These are phyloP conservation scores for Fusarium nelsonii DNA, from an alignment of 2,329 filamentous ascomycete genomes.

Conservation along the genomic window DNA sequence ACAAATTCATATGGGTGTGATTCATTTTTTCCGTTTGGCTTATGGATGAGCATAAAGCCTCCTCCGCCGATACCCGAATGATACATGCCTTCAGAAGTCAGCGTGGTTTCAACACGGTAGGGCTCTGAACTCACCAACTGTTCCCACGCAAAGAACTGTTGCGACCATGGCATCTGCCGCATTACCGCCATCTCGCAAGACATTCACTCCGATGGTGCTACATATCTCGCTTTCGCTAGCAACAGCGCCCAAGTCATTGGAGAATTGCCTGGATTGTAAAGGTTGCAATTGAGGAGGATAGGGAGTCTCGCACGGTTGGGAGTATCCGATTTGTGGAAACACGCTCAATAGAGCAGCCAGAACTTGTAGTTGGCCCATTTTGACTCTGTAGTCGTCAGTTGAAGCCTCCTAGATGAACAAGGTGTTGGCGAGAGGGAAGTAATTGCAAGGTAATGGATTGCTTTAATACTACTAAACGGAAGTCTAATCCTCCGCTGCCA, in stretches of 20 bases:
- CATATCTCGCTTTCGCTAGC: slow-evolving; percentile 71
- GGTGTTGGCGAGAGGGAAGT: not conserved
- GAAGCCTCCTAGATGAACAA: not conserved
- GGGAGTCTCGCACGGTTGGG: slow-evolving; percentile 15
- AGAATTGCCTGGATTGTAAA: slow-evolving; percentile 5
- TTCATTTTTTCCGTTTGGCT: slow-evolving; percentile 62
- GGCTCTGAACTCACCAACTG: slow-evolving; percentile 54
- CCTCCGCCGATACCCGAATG: slow-evolving; percentile 81
- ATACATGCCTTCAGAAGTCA: slow-evolving; percentile 63
- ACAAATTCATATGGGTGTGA: slow-evolving; percentile 76
- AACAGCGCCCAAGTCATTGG: slow-evolving; percentile 64
- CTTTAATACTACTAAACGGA: slow-evolving; percentile 2
- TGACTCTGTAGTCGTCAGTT: not conserved
- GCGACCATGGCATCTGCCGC: slow-evolving; percentile 75
- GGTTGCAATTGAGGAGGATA: slow-evolving; percentile 32
- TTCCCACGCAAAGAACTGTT: slow-evolving; percentile 73
- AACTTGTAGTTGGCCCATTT: slow-evolving; percentile 3
- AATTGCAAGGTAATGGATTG: not conserved
- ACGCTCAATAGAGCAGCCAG: slow-evolving; percentile 28
- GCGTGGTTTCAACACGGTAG: fast-evolving
- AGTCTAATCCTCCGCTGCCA: not conserved
- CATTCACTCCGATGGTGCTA: slow-evolving; percentile 68
- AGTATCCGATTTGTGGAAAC: not conserved
- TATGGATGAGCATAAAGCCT: slow-evolving; percentile 81
- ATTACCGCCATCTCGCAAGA: slow-evolving; percentile 71